A percentile compares a stretch with the other conserved stretches of the same genome.
Conservation (phyloP, 192 early-diverging fungal species). For the Endogone sp. region DNA sequence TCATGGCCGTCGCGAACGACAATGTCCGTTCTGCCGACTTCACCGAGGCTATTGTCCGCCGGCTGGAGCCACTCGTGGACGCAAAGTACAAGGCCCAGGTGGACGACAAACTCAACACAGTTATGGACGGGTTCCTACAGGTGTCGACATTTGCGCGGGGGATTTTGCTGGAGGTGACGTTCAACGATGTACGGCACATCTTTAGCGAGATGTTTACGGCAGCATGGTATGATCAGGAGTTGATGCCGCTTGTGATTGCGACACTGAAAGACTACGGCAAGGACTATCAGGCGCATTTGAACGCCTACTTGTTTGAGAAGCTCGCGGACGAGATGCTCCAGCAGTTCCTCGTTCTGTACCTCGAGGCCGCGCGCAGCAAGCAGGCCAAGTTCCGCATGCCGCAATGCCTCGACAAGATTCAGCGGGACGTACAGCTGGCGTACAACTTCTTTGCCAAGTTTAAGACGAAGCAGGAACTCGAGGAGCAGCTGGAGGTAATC, state of each 20-base stretch:
- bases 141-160: constrained; percentile 73
- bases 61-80: constrained; percentile 54
- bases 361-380: constrained; percentile 83
- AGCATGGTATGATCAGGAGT: constrained; percentile 90
- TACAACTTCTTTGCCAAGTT: constrained; percentile 78
- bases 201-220: constrained; percentile 70
- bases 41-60: constrained; percentile 68
- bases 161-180: constrained; percentile 79
- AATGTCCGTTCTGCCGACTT: constrained; percentile 88
- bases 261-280: constrained; percentile 94
- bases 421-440: constrained; percentile 65
- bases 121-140: constrained; percentile 89
- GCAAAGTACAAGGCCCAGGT: constrained; percentile 58
- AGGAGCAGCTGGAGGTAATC: constrained; percentile 77
- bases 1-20: constrained; percentile 95
- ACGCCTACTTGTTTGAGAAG: constrained; percentile 86
- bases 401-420: constrained; percentile 61
- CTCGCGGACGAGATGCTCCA: constrained; percentile 86
- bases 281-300: constrained; percentile 83
- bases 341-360: constrained; percentile 74
- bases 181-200: constrained; percentile 77
- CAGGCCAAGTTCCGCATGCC: constrained; percentile 71
- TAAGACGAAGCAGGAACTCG: constrained; percentile 68
- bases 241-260: constrained; percentile 83
- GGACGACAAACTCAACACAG: constrained; percentile 59